Evolutionary conservation across 495 filamentous ascomycete genomes (phyloP).

Genomic region (Talaromyces proteolyticus): DNA sequence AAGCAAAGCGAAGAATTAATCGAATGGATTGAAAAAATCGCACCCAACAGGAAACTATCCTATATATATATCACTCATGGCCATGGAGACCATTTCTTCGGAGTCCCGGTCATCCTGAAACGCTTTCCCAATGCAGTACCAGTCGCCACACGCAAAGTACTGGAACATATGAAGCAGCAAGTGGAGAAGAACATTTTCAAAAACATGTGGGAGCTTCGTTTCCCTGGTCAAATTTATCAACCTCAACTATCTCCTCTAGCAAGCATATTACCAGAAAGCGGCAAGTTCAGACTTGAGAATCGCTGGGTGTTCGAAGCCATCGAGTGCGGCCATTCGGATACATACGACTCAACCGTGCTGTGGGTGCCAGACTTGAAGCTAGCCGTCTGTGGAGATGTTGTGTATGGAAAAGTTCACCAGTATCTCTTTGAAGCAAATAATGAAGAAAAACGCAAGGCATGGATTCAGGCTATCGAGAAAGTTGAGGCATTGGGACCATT

Average conservation of each 20-base stretch:
- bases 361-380: conserved; percentile 20
- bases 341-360: conserved; percentile 21
- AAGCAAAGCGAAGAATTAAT: conserved; percentile 11
- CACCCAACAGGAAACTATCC: conserved; percentile 19
- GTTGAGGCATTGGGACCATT: conserved; percentile 20
- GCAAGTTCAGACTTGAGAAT: conserved; percentile 18
- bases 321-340: conserved; percentile 24
- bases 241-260: conserved; percentile 3
- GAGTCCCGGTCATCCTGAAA: conserved; percentile 13
- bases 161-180: conserved; percentile 27
- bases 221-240: conserved; percentile 14
- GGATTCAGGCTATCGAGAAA: conserved; percentile 25
- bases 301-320: conserved; percentile 16
- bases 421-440: conserved; percentile 23
- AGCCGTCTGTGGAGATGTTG: conserved; percentile 24
- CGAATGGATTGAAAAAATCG: conserved; percentile 19
- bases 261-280: conserved; percentile 5
- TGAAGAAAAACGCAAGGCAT: conserved; percentile 14
- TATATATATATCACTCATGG: conserved; percentile 38
- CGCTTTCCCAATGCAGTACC: conserved; percentile 18
- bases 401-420: conserved; percentile 30
- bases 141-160: conserved; percentile 18
- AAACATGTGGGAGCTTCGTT: conserved; percentile 12
- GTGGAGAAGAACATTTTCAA: conserved; percentile 5
- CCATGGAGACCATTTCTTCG: conserved; percentile 38